Evolutionary conservation across 2,329 filamentous ascomycete species (phyloP).

Genomic region (Phyllosticta ampelicida): DNA sequence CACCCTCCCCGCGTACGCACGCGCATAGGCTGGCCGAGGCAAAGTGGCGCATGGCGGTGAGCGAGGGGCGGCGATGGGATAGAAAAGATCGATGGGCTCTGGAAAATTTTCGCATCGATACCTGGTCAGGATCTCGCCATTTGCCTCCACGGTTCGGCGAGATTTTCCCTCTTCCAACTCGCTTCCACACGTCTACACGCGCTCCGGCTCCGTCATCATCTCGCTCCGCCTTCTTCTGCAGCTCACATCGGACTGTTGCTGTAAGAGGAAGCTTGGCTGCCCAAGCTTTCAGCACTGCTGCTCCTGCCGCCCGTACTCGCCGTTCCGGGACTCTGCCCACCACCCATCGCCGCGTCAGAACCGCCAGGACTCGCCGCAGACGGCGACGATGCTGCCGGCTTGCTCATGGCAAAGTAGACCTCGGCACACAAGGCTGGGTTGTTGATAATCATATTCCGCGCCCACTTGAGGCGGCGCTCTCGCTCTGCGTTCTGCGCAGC

Average conservation of each 20-base stretch:
- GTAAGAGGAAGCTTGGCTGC: not conserved
- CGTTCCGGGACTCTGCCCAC: not conserved
- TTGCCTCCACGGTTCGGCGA: no score
- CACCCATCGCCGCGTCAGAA: not conserved
- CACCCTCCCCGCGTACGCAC: no score
- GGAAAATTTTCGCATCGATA: no score
- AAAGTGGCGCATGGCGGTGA: no score
- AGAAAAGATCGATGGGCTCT: no score
- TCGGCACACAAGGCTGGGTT: constrained; percentile 8
- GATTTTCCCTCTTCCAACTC: not conserved
- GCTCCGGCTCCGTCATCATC: not conserved
- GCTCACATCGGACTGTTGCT: constrained; percentile 5
- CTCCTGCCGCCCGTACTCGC: not conserved
- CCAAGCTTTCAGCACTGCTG: not conserved
- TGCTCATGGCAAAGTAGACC: constrained; percentile 9
- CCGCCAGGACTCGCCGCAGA: not conserved
- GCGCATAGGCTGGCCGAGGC: no score
- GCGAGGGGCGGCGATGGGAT: no score
- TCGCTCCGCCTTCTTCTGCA: not conserved
- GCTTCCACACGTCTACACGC: not conserved
- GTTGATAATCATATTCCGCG: constrained; percentile 10
- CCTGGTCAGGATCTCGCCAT: no score
- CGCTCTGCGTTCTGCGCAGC: constrained; percentile 4
- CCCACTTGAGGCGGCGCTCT: constrained; percentile 9
- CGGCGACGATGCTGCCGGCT: not conserved